Conservation (phyloP, 768 basidiomycete genomes). For the Phylloporus sp. region DNA sequence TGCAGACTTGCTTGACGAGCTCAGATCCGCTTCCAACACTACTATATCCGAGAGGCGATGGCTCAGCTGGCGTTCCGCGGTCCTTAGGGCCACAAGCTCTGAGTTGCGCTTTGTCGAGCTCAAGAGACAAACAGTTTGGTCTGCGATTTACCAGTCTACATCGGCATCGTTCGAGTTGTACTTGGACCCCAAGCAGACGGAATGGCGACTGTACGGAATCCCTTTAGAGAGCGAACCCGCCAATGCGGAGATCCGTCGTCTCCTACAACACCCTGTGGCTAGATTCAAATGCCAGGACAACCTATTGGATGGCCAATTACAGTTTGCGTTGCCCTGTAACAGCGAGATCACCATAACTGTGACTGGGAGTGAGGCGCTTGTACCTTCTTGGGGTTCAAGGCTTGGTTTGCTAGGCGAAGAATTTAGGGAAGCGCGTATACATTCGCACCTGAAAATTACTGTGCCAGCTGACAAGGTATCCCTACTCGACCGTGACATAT, state of each 20-base stretch:
- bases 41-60: conserved; percentile 56
- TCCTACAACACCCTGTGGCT: conserved; percentile 74
- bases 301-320: conserved; percentile 72
- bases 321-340: conserved; percentile 68
- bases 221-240: conserved; percentile 66
- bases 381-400: conserved; percentile 82
- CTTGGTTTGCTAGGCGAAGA: conserved; percentile 68
- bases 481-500: conserved; percentile 73
- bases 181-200: conserved; percentile 70
- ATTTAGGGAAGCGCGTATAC: conserved; percentile 64
- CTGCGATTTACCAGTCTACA: conserved; percentile 70
- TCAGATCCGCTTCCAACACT: conserved; percentile 39
- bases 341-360: conserved; percentile 58
- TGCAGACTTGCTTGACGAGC: conserved; percentile 45
- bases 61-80: conserved; percentile 66
- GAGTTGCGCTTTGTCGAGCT: conserved; percentile 82
- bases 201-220: conserved; percentile 83
- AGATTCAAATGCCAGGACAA: conserved; percentile 55
- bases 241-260: conserved; percentile 72
- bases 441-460: conserved; percentile 61
- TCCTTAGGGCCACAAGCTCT: conserved; percentile 50
- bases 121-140: conserved; percentile 89
- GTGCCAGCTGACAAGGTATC: conserved; percentile 44
- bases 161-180: conserved; percentile 69
- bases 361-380: conserved; percentile 53